phyloP scores from a whole-genome alignment of 208 protist species.

The Trypanosoma mega region DNA sequence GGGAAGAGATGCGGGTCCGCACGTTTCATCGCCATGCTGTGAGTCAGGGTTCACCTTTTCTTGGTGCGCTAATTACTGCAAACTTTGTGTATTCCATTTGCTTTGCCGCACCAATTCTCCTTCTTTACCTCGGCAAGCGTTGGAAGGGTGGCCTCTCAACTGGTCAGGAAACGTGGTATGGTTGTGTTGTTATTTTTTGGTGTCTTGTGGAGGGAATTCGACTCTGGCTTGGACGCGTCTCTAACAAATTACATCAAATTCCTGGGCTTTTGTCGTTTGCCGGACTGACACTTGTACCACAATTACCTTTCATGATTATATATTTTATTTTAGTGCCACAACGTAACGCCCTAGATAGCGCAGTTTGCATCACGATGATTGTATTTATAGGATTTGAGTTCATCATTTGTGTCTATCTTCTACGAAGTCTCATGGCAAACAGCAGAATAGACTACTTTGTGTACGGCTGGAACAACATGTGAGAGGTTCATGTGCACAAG shows the following conservation, averaged over 20 bases:
- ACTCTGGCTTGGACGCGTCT: slow-evolving; percentile 40
- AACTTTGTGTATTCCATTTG: slow-evolving; percentile 54
- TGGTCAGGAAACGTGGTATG: slow-evolving; percentile 41
- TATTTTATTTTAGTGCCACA: slow-evolving; percentile 39
- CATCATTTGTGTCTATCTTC: slow-evolving; percentile 29
- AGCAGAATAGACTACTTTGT: slow-evolving; percentile 81
- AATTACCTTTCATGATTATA: slow-evolving; percentile 50
- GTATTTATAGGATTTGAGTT: slow-evolving; percentile 50
- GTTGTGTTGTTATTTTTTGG: slow-evolving; percentile 49
- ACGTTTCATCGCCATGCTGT: slow-evolving; percentile 61
- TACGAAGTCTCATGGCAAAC: slow-evolving; percentile 43
- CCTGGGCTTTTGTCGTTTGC: slow-evolving; percentile 49
- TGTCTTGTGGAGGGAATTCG: slow-evolving; percentile 43
- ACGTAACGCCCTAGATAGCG: slow-evolving; percentile 57
- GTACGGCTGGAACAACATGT: slow-evolving; percentile 17
- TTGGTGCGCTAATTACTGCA: slow-evolving; percentile 41
- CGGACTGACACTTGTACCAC: slow-evolving; percentile 46
- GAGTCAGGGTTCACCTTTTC: slow-evolving; percentile 48
- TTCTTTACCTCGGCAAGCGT: slow-evolving; percentile 38
- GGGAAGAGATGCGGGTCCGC: slow-evolving; percentile 52
- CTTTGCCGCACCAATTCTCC: slow-evolving; percentile 54
- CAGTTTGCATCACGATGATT: slow-evolving; percentile 57
- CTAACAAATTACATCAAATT: slow-evolving; percentile 48
- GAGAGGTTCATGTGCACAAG: neutral
- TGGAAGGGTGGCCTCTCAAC: slow-evolving; percentile 28